phyloP scores from a whole-genome alignment of 495 filamentous ascomycete genomes.

The Aspergillus steynii region DNA sequence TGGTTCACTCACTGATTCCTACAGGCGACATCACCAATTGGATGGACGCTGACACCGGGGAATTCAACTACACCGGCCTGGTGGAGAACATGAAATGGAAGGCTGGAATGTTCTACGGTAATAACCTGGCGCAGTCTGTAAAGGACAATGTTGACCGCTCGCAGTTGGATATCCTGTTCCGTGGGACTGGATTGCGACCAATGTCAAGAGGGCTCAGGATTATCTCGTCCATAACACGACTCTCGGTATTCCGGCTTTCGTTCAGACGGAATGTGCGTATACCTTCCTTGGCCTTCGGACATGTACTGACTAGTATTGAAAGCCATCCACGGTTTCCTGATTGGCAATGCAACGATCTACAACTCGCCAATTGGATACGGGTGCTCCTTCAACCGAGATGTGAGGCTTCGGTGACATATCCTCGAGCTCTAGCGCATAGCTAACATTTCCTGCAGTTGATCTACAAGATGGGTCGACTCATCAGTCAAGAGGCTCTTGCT shows the following conservation, averaged over 20 bases:
- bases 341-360: constrained; percentile 72
- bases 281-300: not conserved
- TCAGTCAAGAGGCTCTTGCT: constrained; percentile 60
- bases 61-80: constrained; percentile 64
- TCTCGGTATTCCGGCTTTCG: constrained; percentile 67
- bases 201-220: constrained; percentile 61
- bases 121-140: not conserved
- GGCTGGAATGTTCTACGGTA: constrained; percentile 63
- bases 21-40: constrained; percentile 67
- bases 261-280: constrained; percentile 61
- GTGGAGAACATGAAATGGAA: constrained; percentile 63
- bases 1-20: constrained; percentile 1
- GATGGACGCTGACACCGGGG: constrained; percentile 58
- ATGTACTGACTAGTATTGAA: not conserved
- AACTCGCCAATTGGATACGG: constrained; percentile 71
- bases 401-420: constrained; percentile 12
- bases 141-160: not conserved
- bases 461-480: constrained; percentile 59
- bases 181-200: constrained; percentile 61
- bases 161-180: constrained; percentile 62
- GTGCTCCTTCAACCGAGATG: constrained; percentile 61
- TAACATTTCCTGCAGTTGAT: constrained; percentile 38
- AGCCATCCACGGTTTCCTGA: constrained; percentile 70
- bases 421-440: no score
- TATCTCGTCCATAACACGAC: constrained; percentile 64